Base-by-base conservation (phyloP, 805 yeast species). In the Kazachstania taianensis region DNA sequence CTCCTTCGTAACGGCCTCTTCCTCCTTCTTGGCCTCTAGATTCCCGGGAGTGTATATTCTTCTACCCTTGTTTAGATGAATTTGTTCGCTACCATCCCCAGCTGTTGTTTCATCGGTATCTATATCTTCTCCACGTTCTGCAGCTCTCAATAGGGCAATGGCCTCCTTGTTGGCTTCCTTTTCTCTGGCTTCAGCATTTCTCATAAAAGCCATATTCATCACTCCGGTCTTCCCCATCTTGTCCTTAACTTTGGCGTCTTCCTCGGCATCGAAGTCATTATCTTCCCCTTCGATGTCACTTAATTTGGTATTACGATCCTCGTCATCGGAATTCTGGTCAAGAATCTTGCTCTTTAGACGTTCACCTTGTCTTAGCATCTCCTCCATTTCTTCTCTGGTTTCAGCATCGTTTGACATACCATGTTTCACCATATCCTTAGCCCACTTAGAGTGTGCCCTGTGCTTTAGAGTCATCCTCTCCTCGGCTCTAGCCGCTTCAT, bases 151-250 rank as follows among this genome's bases (percentile, higher is more conserved):
- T 32, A 65, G 63, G 40, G 66, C 70, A 29, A 76, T 55, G 22
- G 70, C 69, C 40, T 67, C 66, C 35, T 66, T 59, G 55, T 84
- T 87, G 29, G 69, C 75, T 36, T 70, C 67, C 40, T 67, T 70
- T 42, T 74, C 72, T 45, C 78, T 70, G 38, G 76, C 78, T 42
- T 80, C 94, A 1, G 97, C 97, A 41, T 80, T 81, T 45, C 70
- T 78, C 97, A 89, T 89, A 58, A 89, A 89, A 46, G 87, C 94
- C 97, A 92, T 92, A 33, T 77, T 80, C 70, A 89, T 62, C 15
- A 89, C 78, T 37, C 97, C 96, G n/a, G 70, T 62, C 57, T 87
- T 89, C 15, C 92, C 87, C n/a, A 78, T 57, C 30, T 65, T 69
- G 22, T 63, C 58, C 23, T 57, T 55, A 2, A 48, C 49, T 3